Conservation (phyloP, 345 rosid species). For the Eucalyptus albens region DNA sequence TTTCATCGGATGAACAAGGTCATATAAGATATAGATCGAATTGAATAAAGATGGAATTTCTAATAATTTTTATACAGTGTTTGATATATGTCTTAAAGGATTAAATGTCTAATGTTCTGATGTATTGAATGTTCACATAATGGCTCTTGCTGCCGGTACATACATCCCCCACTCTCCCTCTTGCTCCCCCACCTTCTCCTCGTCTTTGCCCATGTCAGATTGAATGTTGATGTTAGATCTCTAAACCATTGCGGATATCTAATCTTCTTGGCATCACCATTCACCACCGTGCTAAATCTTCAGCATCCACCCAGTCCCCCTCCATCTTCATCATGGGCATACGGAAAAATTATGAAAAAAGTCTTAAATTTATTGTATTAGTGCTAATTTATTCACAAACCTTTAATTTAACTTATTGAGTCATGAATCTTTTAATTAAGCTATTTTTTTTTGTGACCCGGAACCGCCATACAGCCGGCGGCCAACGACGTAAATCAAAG, state of each 20-base stretch:
- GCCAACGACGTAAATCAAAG: rapidly evolving
- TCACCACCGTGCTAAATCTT: neutral
- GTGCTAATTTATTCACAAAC: too few relatives aligned
- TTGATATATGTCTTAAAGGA: neutral
- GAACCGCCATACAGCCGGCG: rapidly evolving
- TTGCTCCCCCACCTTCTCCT: neutral
- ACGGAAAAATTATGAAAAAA: neutral
- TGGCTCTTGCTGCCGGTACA: neutral
- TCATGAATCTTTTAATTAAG: neutral
- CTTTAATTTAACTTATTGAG: too few relatives aligned
- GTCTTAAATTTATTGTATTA: too few relatives aligned
- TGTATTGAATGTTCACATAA: neutral
- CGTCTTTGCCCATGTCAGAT: neutral
- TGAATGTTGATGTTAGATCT: neutral
- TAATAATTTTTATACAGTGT: neutral
- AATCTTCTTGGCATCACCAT: neutral
- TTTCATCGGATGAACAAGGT: neutral
- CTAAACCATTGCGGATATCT: neutral
- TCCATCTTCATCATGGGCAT: neutral
- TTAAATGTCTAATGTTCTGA: neutral
- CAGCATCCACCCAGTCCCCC: neutral
- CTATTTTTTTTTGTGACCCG: rapidly evolving
- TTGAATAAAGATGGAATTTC: neutral
- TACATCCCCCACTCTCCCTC: neutral
- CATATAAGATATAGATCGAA: neutral